phyloP scores from a whole-genome alignment of 352 stramenopile species.

The Pythium diclinum region DNA sequence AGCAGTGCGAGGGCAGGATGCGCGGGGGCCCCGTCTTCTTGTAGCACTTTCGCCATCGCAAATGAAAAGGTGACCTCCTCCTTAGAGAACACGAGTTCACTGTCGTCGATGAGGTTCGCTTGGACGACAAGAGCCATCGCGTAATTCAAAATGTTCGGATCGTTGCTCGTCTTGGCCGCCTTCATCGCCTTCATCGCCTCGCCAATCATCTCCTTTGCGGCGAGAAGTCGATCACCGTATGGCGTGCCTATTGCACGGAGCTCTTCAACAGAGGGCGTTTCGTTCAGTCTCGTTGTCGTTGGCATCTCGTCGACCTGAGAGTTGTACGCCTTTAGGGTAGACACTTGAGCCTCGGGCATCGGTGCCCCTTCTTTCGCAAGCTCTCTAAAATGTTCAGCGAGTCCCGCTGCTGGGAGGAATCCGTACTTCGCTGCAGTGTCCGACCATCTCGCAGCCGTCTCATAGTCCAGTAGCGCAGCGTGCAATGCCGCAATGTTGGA shows the following conservation, averaged over 20 bases:
- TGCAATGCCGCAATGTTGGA: conserved; percentile 5
- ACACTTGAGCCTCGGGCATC: not conserved
- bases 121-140: not conserved
- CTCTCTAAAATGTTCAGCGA: not conserved
- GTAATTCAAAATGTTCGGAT: not conserved
- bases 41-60: not conserved
- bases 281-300: not conserved
- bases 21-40: not conserved
- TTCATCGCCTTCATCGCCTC: no score
- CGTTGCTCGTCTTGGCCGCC: no score
- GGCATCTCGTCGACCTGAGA: no score
- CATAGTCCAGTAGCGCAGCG: not conserved
- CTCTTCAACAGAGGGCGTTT: not conserved
- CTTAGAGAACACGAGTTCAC: conserved; percentile 5
- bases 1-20: not conserved
- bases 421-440: not conserved
- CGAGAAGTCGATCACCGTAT: not conserved
- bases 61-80: not conserved
- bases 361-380: not conserved
- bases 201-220: not conserved
- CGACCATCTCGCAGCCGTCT: conserved; percentile 10
- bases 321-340: no score
- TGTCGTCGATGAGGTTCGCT: conserved; percentile 8
- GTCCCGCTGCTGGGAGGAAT: not conserved
- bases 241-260: conserved; percentile 1